A percentile compares a stretch with the other conserved stretches of the same genome.
Conservation (phyloP, 2,329 filamentous ascomycete genomes). For the Calonectria honghensis region DNA sequence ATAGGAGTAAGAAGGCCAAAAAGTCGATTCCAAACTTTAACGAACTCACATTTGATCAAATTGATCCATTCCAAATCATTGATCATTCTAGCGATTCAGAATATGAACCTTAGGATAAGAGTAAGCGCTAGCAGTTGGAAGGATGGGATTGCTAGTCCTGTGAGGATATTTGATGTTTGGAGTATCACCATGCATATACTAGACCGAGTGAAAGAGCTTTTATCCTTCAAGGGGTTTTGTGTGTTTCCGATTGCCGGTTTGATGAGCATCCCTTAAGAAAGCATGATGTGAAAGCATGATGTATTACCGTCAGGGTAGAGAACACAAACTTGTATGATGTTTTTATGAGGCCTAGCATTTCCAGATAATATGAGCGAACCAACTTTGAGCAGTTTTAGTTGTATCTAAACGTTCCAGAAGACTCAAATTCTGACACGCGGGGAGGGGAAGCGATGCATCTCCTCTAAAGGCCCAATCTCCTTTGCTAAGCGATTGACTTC, state of each 20-base stretch:
- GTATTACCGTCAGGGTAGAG: background rate
- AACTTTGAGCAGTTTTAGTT: background rate
- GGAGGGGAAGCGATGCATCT: background rate
- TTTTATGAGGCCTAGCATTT: background rate
- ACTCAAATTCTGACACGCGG: background rate
- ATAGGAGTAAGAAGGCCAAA: background rate
- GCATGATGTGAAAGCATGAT: background rate
- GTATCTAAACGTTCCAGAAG: background rate
- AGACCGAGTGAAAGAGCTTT: background rate
- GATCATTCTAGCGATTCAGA: background rate
- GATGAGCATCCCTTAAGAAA: background rate
- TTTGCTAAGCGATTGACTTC: background rate
- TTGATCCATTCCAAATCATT: background rate
- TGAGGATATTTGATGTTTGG: background rate
- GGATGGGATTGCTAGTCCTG: background rate
- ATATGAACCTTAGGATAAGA: background rate
- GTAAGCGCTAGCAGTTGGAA: background rate
- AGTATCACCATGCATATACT: background rate
- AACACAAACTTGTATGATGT: background rate
- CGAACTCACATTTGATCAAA: background rate
- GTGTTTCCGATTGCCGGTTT: background rate
- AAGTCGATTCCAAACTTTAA: background rate
- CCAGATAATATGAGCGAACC: background rate
- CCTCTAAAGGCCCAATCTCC: background rate
- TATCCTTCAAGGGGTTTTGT: background rate